These are phyloP conservation scores for Ilex aquifolium DNA, from an alignment of 257 asterid genomes.

Conservation along the genomic window DNA sequence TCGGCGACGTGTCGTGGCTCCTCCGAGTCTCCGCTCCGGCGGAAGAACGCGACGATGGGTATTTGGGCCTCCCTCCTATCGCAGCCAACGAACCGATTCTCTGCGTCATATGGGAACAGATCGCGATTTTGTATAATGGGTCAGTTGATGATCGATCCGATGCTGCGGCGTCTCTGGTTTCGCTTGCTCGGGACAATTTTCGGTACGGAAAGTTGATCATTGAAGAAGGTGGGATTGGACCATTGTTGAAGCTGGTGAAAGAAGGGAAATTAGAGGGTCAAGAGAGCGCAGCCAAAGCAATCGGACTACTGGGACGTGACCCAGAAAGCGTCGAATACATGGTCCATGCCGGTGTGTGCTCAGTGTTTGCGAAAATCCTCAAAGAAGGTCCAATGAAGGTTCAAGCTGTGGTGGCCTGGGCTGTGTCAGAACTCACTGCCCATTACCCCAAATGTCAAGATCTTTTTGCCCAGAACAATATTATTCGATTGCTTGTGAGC, in stretches of 20 bases:
- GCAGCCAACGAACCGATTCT: slow-evolving; percentile 77
- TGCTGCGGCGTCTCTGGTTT: slow-evolving; percentile 63
- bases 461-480: slow-evolving; percentile 56
- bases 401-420: slow-evolving; percentile 72
- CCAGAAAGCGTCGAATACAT: slow-evolving; percentile 65
- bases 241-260: slow-evolving; percentile 46
- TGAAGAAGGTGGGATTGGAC: slow-evolving; percentile 76
- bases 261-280: slow-evolving; percentile 70
- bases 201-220: slow-evolving; percentile 64
- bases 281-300: slow-evolving; percentile 56
- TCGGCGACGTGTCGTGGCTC: slow-evolving; percentile 78
- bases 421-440: slow-evolving; percentile 50
- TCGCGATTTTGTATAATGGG: slow-evolving; percentile 57
- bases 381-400: slow-evolving; percentile 68
- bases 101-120: slow-evolving; percentile 72
- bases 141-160: slow-evolving; percentile 48
- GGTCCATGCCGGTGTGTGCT: slow-evolving; percentile 59
- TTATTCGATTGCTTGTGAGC: slow-evolving; percentile 48
- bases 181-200: slow-evolving; percentile 56
- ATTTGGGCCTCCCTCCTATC: slow-evolving; percentile 71
- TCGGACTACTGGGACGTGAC: slow-evolving; percentile 64
- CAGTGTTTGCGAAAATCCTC: slow-evolving; percentile 55
- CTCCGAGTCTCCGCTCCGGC: slow-evolving; percentile 72
- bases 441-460: slow-evolving; percentile 64
- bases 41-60: slow-evolving; percentile 52